Base-by-base conservation (phyloP, 2,329 filamentous ascomycete genomes). In the Aspergillus fumigatus region DNA sequence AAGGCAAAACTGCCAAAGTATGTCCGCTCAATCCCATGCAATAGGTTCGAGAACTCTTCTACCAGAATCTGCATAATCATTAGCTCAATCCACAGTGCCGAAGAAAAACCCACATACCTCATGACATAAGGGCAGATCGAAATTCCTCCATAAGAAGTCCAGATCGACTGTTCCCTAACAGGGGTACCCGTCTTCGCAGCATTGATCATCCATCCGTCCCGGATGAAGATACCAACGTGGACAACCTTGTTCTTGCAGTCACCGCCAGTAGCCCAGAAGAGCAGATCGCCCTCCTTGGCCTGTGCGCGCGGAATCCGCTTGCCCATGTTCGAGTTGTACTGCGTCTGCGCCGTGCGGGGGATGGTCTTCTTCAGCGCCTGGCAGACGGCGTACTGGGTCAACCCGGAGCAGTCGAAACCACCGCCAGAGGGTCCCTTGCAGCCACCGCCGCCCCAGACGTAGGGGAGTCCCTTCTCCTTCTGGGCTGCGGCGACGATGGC, bases 351-450 rank as follows among this genome's bases (percentile, higher is more conserved):
- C 8, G 60, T 62, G 25, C 65, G 65, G 2, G 65, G 61, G 27
- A 68, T 67, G 7, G 54, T 60, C 47, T 59, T 59, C 17, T 61
- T 48, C 51, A 65, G 38, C 11, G 65, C 59, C 49, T 64, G 26
- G 52, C 64, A 68, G 35, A 66, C 38, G 19, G 65, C 58, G 54
- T 63, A 67, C 56, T 68, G 65, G 11, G 65, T 67, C 41, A 67
- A 54, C 26, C 65, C 65, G 6, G 65, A 67, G 56, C 65, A 67
- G 43, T 68, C 65, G 50, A 68, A 68, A 0, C 65, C 65, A 2
- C 65, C 65, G 0, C 51, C 48, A 1, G 64, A 60, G 25, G 62
- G 62, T 26, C 65, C 65, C 14, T 55, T 50, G 50, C 64, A 67
- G 9, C 63, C 63, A 35, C 65, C 65, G 1, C 65, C 65, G 21